phyloP scores from a whole-genome alignment of 139 green algal species.

The Trebouxia sp. region DNA sequence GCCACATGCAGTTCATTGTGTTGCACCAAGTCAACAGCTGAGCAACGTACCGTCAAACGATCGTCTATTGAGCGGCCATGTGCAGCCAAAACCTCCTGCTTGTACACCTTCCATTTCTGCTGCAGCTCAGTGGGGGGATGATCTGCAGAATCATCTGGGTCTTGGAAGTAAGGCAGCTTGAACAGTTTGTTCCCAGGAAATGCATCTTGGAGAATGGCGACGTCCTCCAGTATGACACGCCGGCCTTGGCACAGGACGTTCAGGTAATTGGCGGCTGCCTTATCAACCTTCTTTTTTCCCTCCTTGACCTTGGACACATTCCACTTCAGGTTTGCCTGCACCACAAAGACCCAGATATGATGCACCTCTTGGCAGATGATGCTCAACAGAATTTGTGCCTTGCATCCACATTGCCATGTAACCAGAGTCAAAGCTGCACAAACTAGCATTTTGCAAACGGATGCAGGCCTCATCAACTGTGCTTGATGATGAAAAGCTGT shows the following conservation, averaged over 20 bases:
- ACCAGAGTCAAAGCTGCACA: too few species aligned
- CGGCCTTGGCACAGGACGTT: neutral
- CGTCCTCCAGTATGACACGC: neutral
- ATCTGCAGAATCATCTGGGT: neutral
- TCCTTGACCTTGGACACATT: neutral
- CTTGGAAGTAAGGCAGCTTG: slow-evolving; percentile 4
- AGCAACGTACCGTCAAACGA: too few species aligned
- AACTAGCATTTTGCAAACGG: too few species aligned
- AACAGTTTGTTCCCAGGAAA: neutral
- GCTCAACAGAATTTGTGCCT: too few species aligned
- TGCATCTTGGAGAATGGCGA: neutral
- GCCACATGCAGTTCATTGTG: too few species aligned
- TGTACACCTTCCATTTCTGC: neutral
- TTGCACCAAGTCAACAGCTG: too few species aligned
- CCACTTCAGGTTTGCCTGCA: neutral
- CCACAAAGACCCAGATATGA: neutral
- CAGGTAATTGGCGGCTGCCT: slow-evolving; percentile 1
- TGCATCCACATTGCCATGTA: too few species aligned
- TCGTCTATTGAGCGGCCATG: slow-evolving; percentile 9
- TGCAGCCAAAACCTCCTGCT: neutral
- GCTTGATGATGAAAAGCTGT: neutral
- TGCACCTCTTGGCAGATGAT: too few species aligned
- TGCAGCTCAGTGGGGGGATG: neutral
- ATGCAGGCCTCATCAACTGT: neutral
- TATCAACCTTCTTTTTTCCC: neutral